Base-by-base conservation (phyloP, 2,329 filamentous ascomycete species). In the Lasiodiplodia theobromae region DNA sequence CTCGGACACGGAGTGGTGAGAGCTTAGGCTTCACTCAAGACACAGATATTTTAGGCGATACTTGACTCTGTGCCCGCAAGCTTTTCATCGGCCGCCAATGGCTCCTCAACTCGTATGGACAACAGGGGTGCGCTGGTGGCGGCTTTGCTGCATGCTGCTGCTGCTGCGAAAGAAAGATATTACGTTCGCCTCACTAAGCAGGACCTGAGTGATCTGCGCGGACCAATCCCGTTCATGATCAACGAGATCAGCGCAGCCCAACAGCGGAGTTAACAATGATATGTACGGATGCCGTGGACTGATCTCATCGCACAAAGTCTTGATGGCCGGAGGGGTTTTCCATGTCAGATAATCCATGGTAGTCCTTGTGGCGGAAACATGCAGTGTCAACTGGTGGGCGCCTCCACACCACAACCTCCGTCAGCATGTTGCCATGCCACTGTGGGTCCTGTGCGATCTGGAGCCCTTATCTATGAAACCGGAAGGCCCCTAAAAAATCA, bases 161-260 rank as follows among this genome's bases (percentile, higher is more conserved):
- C 28, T 21, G 28, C 31, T 49, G 47, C 31, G 40, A 40, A n/a
- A 28, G 40, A 34, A 44, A 63, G 28, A 16, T 34, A 63, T 63
- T 49, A 63, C 58, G 58, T 63, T 40, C 28, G 44, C 58, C 58
- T 63, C 58, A 63, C 58, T 63, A 63, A 63, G 58, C 58, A 34
- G 58, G 58, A 63, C 40, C 40, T 63, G 40, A 34, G n/a, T 58
- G 54, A 23, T 40, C 37, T 58, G 7, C 14, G 54, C 37, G 16
- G 14, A 25, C 54, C 58, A 63, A 63, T 63, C 40, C 25, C 16
- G 6, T 51, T 63, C 28, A 16, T 37, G 40, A 49, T 49, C 40
- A 38, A 49, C 25, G 38, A n/a, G 47, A 37, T 64, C 60, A 64
- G 44, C 60, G 40, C 47, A 52, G n/a, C 44, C 37, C 44, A 34